Evolutionary conservation across 1,139 yeast genomes (phyloP), one percentile per base, ranked within the genome.

Genomic region (Hansenula sp.): DNA sequence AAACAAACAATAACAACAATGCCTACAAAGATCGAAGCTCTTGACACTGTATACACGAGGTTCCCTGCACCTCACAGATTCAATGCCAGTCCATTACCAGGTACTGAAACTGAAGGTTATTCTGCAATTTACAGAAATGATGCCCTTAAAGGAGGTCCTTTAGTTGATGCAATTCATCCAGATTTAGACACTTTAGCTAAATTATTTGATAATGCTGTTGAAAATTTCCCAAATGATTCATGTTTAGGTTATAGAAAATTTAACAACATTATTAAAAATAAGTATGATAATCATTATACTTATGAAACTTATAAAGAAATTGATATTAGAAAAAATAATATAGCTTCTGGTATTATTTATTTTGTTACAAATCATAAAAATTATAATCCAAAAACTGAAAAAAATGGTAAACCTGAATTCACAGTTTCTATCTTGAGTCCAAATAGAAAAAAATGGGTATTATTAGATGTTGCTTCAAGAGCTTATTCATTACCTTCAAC

Each of bases 381-480:
- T 6, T 56, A 48, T 36, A 38, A 40, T 3, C 27, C 38, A 4
- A 30, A 30, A 2, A 30, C 44, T 10, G 38, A 34, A 17, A 45
- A 41, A 10, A 24, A 11, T 16, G 53, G 61, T 37, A 55, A 41
- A 48, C 59, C 60, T 21, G 66, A 66, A 29, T 79, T 78, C 54
- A 61, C 73, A 22, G 79, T 80, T 16, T 68, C 80, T 1, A 55
- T 81, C 16, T 69, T 73, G 50, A 70, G 82, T 14, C 71, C 74
- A 35, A 81, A 81, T 57, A 60, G 77, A 37, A 56, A 65, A 10
- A 82, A 79, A 53, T 81, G 87, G 87, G 55, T 70, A 4, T 56
- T 79, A 24, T 58, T 82, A 17, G 87, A 81, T 56, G 56, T 79
- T 47, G 84, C 84, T 0, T 73, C 81, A 47, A 66, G 71, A 31